Conservation (phyloP, 1,284 basidiomycete genomes). For the Rhizoctonia solani region DNA sequence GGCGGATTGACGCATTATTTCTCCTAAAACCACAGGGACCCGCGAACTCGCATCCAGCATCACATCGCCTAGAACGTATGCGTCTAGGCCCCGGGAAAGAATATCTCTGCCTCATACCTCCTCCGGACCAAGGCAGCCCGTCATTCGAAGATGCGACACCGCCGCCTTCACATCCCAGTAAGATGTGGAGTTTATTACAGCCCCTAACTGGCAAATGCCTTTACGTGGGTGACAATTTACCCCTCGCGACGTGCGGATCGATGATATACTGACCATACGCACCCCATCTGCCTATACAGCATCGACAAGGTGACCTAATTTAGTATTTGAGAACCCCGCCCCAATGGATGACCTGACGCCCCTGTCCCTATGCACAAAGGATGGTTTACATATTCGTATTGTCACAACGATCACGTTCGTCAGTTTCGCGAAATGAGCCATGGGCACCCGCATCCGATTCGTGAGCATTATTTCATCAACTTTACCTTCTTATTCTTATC, state of each 20-base stretch:
- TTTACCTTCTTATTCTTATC: constrained; percentile 36
- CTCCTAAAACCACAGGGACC: constrained; percentile 49
- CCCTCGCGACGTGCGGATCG: constrained; percentile 35
- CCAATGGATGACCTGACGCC: constrained; percentile 9
- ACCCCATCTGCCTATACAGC: constrained; percentile 50
- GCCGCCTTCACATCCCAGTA: constrained; percentile 57
- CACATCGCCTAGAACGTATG: constrained; percentile 49
- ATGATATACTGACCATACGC: constrained; percentile 27
- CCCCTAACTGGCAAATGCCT: constrained; percentile 75
- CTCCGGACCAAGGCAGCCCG: constrained; percentile 55
- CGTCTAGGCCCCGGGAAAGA: constrained; percentile 66
- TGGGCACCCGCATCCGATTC: constrained; percentile 63
- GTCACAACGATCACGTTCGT: constrained; percentile 85
- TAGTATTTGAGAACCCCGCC: constrained; percentile 22
- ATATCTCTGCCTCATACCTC: constrained; percentile 76
- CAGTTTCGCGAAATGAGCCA: constrained; percentile 79
- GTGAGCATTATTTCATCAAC: constrained; percentile 47
- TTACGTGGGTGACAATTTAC: constrained; percentile 60
- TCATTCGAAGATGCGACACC: constrained; percentile 57
- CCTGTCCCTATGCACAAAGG: constrained; percentile 44
- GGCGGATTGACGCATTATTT: constrained; percentile 32
- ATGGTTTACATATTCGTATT: constrained; percentile 97
- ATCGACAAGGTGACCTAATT: constrained; percentile 58
- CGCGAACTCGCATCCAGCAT: constrained; percentile 3
- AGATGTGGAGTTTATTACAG: constrained; percentile 78